Percentiles rank a stretch among this genome's conserved stretches.
These are phyloP conservation scores for Fusarium nelsonii DNA, from an alignment of 2,329 filamentous ascomycete genomes.

Conservation along the genomic window DNA sequence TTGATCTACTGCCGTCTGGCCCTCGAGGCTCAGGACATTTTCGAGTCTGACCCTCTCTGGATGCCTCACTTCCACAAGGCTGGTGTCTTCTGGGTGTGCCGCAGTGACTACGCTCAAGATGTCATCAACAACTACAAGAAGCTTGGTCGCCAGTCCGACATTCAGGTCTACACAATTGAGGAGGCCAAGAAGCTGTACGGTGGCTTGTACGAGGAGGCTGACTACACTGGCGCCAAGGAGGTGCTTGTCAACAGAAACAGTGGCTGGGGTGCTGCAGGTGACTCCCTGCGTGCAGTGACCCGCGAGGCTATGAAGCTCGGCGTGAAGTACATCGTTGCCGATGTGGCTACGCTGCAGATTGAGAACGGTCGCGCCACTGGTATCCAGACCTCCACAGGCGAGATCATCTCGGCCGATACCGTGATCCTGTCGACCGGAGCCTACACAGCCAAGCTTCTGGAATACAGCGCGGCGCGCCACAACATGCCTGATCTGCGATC, in stretches of 20 bases:
- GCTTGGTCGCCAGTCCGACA: conserved; percentile 56
- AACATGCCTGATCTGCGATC: conserved; percentile 63
- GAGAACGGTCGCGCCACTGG: conserved; percentile 62
- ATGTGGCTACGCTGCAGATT: conserved; percentile 62
- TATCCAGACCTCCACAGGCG: conserved; percentile 61
- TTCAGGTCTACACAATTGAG: conserved; percentile 60
- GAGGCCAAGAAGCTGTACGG: conserved; percentile 64
- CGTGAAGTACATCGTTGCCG: conserved; percentile 69
- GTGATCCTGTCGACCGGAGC: conserved; percentile 69
- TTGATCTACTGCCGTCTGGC: conserved; percentile 73
- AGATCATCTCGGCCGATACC: conserved; percentile 61
- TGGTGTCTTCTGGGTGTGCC: conserved; percentile 69
- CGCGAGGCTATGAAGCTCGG: conserved; percentile 65
- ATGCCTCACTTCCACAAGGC: conserved; percentile 69
- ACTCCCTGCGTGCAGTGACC: conserved; percentile 67
- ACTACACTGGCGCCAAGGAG: conserved; percentile 69
- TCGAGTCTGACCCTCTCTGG: conserved; percentile 68
- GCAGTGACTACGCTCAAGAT: conserved; percentile 62
- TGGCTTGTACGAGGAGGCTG: conserved; percentile 70
- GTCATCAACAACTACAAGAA: conserved; percentile 67
- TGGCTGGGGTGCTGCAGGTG: conserved; percentile 73
- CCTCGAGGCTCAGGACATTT: conserved; percentile 74
- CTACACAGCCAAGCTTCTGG: conserved; percentile 68
- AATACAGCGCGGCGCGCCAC: conserved; percentile 62
- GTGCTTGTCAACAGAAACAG: conserved; percentile 71